Evolutionary conservation across 2,329 filamentous ascomycete genomes (phyloP), one percentile per base, ranked within the genome.

Genomic region (Graphilbum sp.): DNA sequence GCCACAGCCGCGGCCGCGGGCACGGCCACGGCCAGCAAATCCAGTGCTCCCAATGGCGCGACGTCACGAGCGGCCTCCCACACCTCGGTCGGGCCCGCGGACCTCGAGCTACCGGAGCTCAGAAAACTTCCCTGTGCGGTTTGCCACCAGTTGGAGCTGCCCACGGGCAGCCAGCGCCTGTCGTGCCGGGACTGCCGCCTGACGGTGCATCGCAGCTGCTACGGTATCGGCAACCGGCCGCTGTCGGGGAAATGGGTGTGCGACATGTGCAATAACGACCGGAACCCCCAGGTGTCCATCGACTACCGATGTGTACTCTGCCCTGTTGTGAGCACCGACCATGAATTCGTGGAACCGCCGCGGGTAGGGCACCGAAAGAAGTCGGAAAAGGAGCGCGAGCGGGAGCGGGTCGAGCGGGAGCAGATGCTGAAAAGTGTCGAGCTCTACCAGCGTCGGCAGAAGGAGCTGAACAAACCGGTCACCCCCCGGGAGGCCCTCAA

Each of bases 191-290:
- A 94, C 51, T 98, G 90, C 56, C 79, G 85, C 38, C 62, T 98
- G 56, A 86, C 86, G 4, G 88, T 96, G 19, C 90, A 98, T 57
- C 79, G 82, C 38, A 75, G 75, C 44, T 98, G 90, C 58, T 98
- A 96, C 53, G 90, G 90, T n/a, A 68, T 96, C 24, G 47, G 71
- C 30, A 74, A 79, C 34, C 75, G 79, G 40, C 73, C 82, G 32
- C 69, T 67, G 38, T 69, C 74, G 24, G 71, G 68, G 33, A 93
- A 93, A 57, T 98, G 90, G 90, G 73, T 79, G 31, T 98, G 90
- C 56, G 90, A 96, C 58, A 93, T 87, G 72, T 98, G 90, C 57
- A 67, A 76, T 29, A 98, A 98, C 52, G 90, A 98, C 54, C 85
- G 86, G 54, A 88, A 79, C 50, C 86, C 88, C 5, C 77, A 84